Evolutionary conservation across 2,329 filamentous ascomycete species (phyloP).

Genomic region (Aspergillus costaricaensis): DNA sequence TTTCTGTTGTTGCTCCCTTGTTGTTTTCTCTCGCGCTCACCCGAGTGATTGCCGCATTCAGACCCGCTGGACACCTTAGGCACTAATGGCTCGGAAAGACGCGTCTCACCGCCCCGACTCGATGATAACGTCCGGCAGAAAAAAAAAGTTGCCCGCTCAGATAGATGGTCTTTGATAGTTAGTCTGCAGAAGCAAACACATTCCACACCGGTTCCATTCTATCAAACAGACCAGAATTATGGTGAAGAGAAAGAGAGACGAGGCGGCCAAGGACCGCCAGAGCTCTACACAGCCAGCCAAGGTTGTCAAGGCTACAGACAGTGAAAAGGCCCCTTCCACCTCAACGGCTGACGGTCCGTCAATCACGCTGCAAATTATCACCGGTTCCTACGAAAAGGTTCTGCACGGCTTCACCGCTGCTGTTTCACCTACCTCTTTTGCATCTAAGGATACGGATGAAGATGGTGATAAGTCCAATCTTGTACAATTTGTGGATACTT

Average conservation of each 20-base stretch:
- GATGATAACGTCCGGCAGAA: conserved; percentile 25
- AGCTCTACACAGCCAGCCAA: conserved; percentile 32
- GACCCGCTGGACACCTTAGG: conserved; percentile 20
- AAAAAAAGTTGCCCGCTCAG: conserved; percentile 28
- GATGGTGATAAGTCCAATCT: conserved; percentile 32
- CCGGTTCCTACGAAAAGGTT: conserved; percentile 90
- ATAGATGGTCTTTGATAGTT: conserved; percentile 1
- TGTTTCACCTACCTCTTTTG: conserved; percentile 49
- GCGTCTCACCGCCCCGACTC: conserved; percentile 17
- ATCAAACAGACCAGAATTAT: conserved; percentile 26
- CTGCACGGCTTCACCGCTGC: conserved; percentile 87
- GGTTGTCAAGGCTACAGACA: conserved; percentile 34
- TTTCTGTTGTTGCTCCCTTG: neutral
- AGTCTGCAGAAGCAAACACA: neutral
- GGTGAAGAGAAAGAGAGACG: conserved; percentile 50
- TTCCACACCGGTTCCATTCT: neutral
- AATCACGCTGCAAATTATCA: conserved; percentile 79
- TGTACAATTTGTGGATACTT: conserved; percentile 81
- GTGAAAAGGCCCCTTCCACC: conserved; percentile 18
- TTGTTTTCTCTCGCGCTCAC: neutral
- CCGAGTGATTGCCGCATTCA: conserved; percentile 4
- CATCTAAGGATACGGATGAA: conserved; percentile 27
- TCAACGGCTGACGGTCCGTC: conserved; percentile 32
- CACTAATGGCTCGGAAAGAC: neutral
- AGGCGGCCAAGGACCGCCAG: conserved; percentile 30